Base-by-base conservation (phyloP, 208 protist genomes). In the Leishmania tarentolae region DNA sequence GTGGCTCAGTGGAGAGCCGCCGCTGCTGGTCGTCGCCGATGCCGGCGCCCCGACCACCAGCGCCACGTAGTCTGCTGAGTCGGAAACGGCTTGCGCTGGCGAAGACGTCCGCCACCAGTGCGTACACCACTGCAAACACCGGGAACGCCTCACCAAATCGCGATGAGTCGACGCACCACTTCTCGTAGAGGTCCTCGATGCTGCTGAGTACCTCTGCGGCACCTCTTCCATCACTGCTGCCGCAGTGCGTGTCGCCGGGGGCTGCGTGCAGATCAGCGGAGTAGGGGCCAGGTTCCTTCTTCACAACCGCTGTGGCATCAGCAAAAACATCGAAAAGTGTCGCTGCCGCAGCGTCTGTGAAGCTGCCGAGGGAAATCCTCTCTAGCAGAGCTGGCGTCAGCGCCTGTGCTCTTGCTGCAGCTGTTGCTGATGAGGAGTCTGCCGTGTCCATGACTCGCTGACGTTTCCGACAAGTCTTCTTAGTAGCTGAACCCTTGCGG, bases 141-240 rank as follows among this genome's bases (percentile, higher is more conserved):
- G 92, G 92, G 52, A 94, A 96, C 0, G 84, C 87, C 7, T 90
- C 88, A 31, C 90, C 88, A 70, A 96, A 90, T 52, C 86, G 85
- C 5, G 71, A 35, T 1, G 82, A 75, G 50, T 90, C 82, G n/a
- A 86, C 80, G 81, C 87, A 82, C 70, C 89, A 89, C 63, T 84
- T 87, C 24, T 80, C 66, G 50, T 82, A 85, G 3, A 95, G 50
- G 17, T 78, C 83, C 13, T 83, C 76, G 52, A 95, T 83, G 57
- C 79, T 78, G 8, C 75, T 56, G 21, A 90, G 42, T 31, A 80
- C 70, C 59, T 57, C 35, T 17, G 72, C 76, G 11, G 50, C 19
- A 6, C 11, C 15, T 24, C 77, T 13, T 52, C 40, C 44, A 80
- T 35, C 74, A 53, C 47, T 46, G 53, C 74, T 56, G 76, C 74